These are phyloP conservation scores for Xylaria venustula DNA, from an alignment of 495 filamentous ascomycete species.

Conservation along the genomic window DNA sequence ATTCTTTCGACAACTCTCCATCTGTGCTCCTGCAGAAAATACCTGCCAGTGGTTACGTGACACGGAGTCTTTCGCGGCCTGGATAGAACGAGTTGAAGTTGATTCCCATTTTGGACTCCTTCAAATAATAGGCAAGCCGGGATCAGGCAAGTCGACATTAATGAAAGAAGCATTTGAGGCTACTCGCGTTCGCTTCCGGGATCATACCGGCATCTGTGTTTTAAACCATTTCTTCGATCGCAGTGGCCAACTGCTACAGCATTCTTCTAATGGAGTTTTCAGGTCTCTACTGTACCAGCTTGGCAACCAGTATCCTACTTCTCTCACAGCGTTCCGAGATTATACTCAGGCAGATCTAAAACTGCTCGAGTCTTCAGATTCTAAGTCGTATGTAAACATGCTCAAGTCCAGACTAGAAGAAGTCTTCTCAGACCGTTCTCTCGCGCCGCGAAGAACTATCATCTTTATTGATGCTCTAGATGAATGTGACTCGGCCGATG, in stretches of 20 bases:
- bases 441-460: constrained; percentile 18
- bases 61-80: neutral
- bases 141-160: constrained; percentile 18
- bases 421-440: constrained; percentile 10
- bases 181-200: neutral
- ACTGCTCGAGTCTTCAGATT: constrained; percentile 13
- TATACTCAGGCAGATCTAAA: too few species aligned
- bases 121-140: constrained; percentile 16
- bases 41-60: constrained; percentile 15
- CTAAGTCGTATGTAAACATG: constrained; percentile 13
- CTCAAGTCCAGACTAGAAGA: neutral
- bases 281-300: constrained; percentile 37
- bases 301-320: constrained; percentile 9
- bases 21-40: neutral
- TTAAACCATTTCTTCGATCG: constrained; percentile 41
- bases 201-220: constrained; percentile 18
- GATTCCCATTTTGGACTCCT: constrained; percentile 14
- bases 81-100: neutral
- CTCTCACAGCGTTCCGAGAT: too few species aligned
- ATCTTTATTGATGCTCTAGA: constrained; percentile 44
- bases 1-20: neutral
- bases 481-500: constrained; percentile 31
- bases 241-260: constrained; percentile 32
- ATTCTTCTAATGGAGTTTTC: constrained; percentile 29
- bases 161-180: constrained; percentile 10